Percentiles rank a stretch among this genome's conserved stretches.
These are phyloP conservation scores for Apophysomyces elegans DNA, from an alignment of 371 early-diverging fungal genomes.

Conservation along the genomic window DNA sequence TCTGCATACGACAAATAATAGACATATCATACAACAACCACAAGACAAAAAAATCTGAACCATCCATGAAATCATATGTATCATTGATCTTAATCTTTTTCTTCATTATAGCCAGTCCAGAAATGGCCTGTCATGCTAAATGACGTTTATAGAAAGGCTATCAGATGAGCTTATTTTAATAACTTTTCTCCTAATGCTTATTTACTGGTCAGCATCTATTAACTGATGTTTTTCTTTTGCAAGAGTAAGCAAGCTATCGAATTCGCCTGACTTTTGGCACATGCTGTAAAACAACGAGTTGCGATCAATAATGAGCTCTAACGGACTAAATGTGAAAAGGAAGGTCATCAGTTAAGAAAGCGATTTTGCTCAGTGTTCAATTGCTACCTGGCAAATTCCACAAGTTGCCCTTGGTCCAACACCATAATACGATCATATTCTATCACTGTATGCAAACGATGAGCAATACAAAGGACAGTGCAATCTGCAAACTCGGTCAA, in stretches of 20 bases:
- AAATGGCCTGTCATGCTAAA: no score
- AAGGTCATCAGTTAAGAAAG: constrained; percentile 19
- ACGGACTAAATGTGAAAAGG: constrained; percentile 53
- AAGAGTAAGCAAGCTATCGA: constrained; percentile 58
- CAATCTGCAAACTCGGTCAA: constrained; percentile 60
- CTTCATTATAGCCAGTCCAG: no score
- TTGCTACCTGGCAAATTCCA: constrained; percentile 63
- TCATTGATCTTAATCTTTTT: no score
- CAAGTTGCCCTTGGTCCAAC: constrained; percentile 71
- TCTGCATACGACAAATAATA: not conserved
- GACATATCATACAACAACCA: no score
- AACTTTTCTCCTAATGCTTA: no score
- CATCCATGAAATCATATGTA: no score
- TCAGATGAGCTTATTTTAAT: no score
- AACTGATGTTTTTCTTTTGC: constrained; percentile 46
- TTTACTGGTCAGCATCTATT: constrained; percentile 3
- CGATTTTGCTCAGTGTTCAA: no score
- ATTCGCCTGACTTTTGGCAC: constrained; percentile 78
- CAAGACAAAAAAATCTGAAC: no score
- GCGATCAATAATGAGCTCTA: constrained; percentile 42
- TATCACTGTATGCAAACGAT: constrained; percentile 80
- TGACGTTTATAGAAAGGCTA: no score
- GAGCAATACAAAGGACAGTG: constrained; percentile 85
- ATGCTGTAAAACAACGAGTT: constrained; percentile 62
- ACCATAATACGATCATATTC: constrained; percentile 88